Conservation (phyloP, 2,329 filamentous ascomycete species). For the Botrytis pseudocinerea region DNA sequence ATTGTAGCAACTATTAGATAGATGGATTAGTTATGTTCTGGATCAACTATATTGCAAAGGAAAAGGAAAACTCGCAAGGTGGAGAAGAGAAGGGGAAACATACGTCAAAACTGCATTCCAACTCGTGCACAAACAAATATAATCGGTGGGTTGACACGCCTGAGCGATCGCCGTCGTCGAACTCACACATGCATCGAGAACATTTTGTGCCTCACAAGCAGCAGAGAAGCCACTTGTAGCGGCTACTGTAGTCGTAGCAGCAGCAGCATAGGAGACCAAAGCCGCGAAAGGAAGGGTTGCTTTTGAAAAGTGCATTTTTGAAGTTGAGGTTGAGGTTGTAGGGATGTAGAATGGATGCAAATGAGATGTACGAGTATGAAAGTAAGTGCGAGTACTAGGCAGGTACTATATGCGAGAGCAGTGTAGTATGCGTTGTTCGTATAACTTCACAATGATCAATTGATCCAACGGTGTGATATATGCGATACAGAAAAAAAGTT, state of each 20-base stretch:
- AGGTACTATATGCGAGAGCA: background rate
- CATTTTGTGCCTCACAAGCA: constrained; percentile 42
- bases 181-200: constrained; percentile 44
- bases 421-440: background rate
- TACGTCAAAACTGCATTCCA: constrained; percentile 54
- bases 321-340: background rate
- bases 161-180: constrained; percentile 42
- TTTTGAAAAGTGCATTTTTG: constrained; percentile 27
- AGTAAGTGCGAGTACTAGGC: background rate
- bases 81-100: constrained; percentile 20
- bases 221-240: constrained; percentile 3
- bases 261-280: constrained; percentile 37
- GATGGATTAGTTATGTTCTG: background rate
- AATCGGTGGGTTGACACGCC: constrained; percentile 42
- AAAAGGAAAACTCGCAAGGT: background rate
- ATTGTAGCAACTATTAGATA: constrained; percentile 55
- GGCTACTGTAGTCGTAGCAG: constrained; percentile 29
- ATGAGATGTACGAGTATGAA: background rate
- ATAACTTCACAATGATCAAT: constrained; percentile 1
- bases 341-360: background rate
- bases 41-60: background rate
- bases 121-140: constrained; percentile 56
- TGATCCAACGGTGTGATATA: background rate
- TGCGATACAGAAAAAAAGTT: background rate
- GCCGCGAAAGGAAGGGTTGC: constrained; percentile 33